phyloP scores from a whole-genome alignment of 2,329 filamentous ascomycete species.

The Exophiala alcalophila region DNA sequence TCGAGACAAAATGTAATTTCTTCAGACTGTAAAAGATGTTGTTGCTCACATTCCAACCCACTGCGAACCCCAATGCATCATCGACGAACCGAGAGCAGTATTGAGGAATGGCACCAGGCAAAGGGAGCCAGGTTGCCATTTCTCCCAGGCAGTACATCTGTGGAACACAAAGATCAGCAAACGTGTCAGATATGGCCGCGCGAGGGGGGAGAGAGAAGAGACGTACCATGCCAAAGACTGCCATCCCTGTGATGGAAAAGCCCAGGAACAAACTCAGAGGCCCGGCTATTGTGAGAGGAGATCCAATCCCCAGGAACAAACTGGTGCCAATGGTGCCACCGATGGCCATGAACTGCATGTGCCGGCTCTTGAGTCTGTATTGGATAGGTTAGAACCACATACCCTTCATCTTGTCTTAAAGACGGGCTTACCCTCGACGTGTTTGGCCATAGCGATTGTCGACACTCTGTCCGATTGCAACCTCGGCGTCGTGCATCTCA shows the following conservation, averaged over 20 bases:
- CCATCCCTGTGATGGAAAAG: conserved; percentile 33
- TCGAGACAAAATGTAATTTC: too few relatives aligned
- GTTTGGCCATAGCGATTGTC: neutral
- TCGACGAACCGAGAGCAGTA: conserved; percentile 45
- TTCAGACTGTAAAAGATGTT: too few relatives aligned
- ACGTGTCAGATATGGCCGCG: too few relatives aligned
- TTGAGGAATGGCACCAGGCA: conserved; percentile 49
- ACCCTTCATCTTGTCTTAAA: too few relatives aligned
- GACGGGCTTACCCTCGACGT: neutral
- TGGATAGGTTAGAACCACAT: neutral
- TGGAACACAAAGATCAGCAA: too few relatives aligned
- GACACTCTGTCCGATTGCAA: neutral
- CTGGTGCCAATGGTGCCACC: conserved; percentile 38
- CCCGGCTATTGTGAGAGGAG: conserved; percentile 34
- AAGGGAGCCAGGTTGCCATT: conserved; percentile 49
- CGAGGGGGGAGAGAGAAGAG: too few relatives aligned
- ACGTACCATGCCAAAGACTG: conserved; percentile 32
- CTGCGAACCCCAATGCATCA: conserved; percentile 47
- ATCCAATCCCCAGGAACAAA: conserved; percentile 37
- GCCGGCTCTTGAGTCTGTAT: conserved; percentile 35
- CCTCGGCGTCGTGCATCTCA: neutral
- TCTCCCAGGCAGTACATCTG: conserved; percentile 43
- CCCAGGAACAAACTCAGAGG: conserved; percentile 37
- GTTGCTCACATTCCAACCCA: conserved; percentile 52
- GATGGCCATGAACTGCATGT: conserved; percentile 47